Conservation (phyloP, 129 eudicot species). For the Arctium lappa region DNA sequence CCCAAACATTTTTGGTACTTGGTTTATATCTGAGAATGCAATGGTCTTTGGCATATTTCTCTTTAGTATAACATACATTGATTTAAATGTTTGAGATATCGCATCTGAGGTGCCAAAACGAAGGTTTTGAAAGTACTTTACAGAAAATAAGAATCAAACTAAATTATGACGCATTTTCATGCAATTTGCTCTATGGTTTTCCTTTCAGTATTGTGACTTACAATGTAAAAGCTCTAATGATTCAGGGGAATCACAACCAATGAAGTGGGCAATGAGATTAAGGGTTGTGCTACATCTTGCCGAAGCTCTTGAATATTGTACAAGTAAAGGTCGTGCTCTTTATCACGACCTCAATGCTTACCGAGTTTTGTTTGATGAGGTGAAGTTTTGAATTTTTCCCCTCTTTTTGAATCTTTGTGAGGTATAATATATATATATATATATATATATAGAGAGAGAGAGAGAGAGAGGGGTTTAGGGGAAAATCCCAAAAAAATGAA, state of each 20-base stretch:
- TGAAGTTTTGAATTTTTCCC: slow-evolving; percentile 8
- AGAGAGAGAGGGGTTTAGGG: too few relatives aligned
- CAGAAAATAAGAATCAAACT: background rate
- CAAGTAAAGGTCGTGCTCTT: slow-evolving; percentile 63
- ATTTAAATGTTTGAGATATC: background rate
- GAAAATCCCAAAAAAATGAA: too few relatives aligned
- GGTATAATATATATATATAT: background rate
- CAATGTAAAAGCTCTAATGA: background rate
- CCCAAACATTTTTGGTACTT: background rate
- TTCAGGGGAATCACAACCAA: slow-evolving; percentile 65
- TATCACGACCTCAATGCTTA: slow-evolving; percentile 73
- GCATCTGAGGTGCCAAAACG: background rate
- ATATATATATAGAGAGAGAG: too few relatives aligned
- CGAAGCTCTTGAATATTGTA: slow-evolving; percentile 67
- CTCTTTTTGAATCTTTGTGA: background rate
- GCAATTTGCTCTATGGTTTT: background rate
- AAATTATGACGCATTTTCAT: background rate
- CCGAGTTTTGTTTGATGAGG: slow-evolving; percentile 67
- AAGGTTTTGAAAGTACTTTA: background rate
- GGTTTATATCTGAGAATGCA: too few relatives aligned
- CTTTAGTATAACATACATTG: background rate
- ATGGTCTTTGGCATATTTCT: too few relatives aligned
- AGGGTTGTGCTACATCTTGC: slow-evolving; percentile 63
- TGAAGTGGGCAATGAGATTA: slow-evolving; percentile 79
- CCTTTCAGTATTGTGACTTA: background rate